Evolutionary conservation across 495 filamentous ascomycete genomes (phyloP).

Genomic region (Tuber indicum): DNA sequence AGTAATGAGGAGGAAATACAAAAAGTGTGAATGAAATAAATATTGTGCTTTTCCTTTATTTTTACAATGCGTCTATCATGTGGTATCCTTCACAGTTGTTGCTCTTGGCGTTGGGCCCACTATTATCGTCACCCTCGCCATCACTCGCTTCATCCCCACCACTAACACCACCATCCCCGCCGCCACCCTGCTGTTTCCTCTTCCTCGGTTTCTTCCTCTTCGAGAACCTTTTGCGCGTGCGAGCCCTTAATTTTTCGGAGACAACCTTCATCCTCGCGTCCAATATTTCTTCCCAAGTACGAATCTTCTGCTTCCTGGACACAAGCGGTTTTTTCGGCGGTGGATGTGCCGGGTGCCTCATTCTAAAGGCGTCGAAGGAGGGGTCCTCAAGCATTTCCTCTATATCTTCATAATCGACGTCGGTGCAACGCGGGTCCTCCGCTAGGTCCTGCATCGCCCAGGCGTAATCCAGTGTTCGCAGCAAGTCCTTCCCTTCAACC

Average conservation of each 20-base stretch:
- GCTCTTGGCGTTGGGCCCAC: neutral
- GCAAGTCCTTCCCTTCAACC: conserved; percentile 5
- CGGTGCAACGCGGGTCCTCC: neutral
- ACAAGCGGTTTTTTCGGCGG: neutral
- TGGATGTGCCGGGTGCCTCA: neutral
- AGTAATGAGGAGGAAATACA: neutral
- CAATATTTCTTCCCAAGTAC: neutral
- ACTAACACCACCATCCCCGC: neutral
- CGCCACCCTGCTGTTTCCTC: neutral
- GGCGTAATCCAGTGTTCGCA: conserved; percentile 8
- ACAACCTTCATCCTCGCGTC: neutral
- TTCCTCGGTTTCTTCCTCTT: neutral
- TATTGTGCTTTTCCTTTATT: neutral
- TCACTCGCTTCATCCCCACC: neutral
- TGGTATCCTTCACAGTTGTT: neutral
- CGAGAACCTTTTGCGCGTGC: neutral
- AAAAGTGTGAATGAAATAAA: neutral
- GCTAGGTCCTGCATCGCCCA: conserved; percentile 13
- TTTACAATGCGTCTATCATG: neutral
- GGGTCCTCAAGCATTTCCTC: neutral
- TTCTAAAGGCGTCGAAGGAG: neutral
- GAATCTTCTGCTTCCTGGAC: neutral
- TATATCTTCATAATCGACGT: neutral
- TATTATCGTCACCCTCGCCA: neutral
- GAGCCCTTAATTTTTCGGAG: conserved; percentile 2